Base-by-base conservation (phyloP, 768 basidiomycete genomes). In the Naganishia vaughanmartiniae region DNA sequence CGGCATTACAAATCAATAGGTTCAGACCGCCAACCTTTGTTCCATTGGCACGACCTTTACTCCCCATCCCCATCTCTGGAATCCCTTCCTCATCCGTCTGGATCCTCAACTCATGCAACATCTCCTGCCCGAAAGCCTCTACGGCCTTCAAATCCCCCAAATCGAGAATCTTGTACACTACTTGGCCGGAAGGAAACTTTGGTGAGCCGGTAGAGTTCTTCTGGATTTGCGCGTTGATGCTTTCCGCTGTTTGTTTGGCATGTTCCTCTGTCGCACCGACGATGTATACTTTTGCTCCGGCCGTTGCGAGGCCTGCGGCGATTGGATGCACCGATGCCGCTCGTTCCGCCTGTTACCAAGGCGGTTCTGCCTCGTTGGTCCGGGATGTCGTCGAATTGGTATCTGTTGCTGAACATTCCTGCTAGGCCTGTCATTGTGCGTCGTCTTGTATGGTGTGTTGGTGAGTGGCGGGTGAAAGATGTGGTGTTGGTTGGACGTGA, bases 341-440 rank as follows among this genome's bases (percentile, higher is more conserved):
- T 39, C 4, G 68, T 84, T 66, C 85, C 85, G 14, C 86, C 86
- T 0, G 85, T 85, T 34, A 86, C 84, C 24, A 87, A 74, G 0
- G 81, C 84, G 2, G 85, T 84, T 70, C 83, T 85, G 24, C 84
- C 85, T 0, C 76, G 80, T 4, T 86, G 78, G 74, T 86, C 83
- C n/a, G 82, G 80, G 19, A 86, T 79, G 66, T 86, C 85, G 42
- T 78, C 74, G 36, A 74, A 66, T 55, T 74, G 70, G 73, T 79
- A 81, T 57, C 80, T 74, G 65, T 81, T 78, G 31, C 76, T 77
- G 48, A 79, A 65, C 21, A 79, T 57, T 57, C 80, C 80, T 4
- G 78, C 75, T 28, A 76, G 78, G 19, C 72, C 72, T 4, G 67
- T 72, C 72, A 67, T 72, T 17, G 15, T 72, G 54, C 45, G 46